Evolutionary conservation across 768 basidiomycete genomes (phyloP).

Genomic region (Leccinum broughii): DNA sequence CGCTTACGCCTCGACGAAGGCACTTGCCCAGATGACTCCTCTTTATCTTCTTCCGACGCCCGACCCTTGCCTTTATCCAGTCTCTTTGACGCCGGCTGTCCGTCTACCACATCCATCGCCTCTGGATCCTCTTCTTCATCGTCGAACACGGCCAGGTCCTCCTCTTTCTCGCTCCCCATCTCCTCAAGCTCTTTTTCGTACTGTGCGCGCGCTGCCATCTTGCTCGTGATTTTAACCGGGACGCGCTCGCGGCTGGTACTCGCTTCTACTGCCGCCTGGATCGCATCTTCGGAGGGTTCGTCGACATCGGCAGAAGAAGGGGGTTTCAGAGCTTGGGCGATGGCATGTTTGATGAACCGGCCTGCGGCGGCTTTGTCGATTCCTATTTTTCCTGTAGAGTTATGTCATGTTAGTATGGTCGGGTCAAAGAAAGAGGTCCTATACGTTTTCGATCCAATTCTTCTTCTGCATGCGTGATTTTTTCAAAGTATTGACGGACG

Average conservation of each 20-base stretch:
- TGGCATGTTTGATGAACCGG: slow-evolving; percentile 84
- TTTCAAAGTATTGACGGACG: slow-evolving; percentile 78
- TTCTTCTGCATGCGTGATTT: slow-evolving; percentile 69
- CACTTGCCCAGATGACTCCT: background rate
- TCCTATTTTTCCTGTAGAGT: slow-evolving; percentile 31
- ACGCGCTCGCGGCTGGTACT: slow-evolving; percentile 31
- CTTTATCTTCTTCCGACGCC: slow-evolving; percentile 30
- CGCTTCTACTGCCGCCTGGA: slow-evolving; percentile 6
- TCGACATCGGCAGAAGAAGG: slow-evolving; percentile 28
- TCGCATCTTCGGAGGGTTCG: slow-evolving; percentile 20
- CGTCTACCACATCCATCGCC: slow-evolving; percentile 11
- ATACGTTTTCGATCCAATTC: slow-evolving; percentile 52
- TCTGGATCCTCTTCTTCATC: slow-evolving; percentile 21
- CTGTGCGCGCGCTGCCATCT: too few relatives aligned
- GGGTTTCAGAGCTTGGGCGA: slow-evolving; percentile 54
- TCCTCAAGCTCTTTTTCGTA: too few relatives aligned
- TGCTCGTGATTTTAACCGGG: slow-evolving; percentile 60
- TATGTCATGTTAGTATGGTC: too few relatives aligned
- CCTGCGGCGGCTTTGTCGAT: slow-evolving; percentile 38
- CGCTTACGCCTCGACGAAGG: slow-evolving; percentile 47
- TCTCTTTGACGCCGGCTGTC: background rate
- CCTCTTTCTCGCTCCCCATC: slow-evolving; percentile 22
- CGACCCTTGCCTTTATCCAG: slow-evolving; percentile 40
- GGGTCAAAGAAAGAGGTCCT: too few relatives aligned
- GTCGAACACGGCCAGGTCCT: slow-evolving; percentile 25